Base-by-base conservation (phyloP, 331 rosid species). In the Acacia concinna region DNA sequence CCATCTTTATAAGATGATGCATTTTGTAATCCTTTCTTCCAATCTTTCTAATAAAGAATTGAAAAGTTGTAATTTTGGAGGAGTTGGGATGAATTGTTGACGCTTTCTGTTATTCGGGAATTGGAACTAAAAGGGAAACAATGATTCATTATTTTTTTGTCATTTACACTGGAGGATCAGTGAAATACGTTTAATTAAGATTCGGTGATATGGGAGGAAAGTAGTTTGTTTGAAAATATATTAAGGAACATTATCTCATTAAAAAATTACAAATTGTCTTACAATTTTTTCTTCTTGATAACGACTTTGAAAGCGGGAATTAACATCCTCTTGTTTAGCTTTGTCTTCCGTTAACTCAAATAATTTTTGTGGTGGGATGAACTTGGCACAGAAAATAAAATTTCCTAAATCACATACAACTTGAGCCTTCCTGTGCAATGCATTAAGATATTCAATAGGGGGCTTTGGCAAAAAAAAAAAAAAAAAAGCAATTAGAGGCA, bases 321-420 rank as follows among this genome's bases (percentile, higher is more conserved):
- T 4, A 15, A 60, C 41, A 1, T 64, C 68, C 44, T 73, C 60
- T 49, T 15, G 54, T 80, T 65, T 38, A 52, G 21, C 27, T 31
- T 54, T 32, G 64, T 57, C 70, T 75, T 78, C 74, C 80, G 56
- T 66, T 41, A 43, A 41, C 32, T 40, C 59, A 75, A 6, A 43
- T 28, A 12, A 20, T 47, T 34, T 62, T 35, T 71, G 15, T 69
- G 47, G 47, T 72, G 67, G 18, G 11, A 13, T 79, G 66, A 23
- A 25, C 57, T 28, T 17, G 11, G 43, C 47, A 27, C 43, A 5
- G 25, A 80, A 67, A 41, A 74, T 74, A 8, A 30, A 25, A 20
- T 30, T 71, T 32, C 51, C 20, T 68, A 41, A 40, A 6, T 20
- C 32, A 28, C 40, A 8, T 23, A 44, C 17, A 44, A 18, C 56